A percentile compares a stretch with the other conserved stretches of the same genome.
phyloP scores from a whole-genome alignment of 805 yeast genomes.

The Candida palmyrensis region DNA sequence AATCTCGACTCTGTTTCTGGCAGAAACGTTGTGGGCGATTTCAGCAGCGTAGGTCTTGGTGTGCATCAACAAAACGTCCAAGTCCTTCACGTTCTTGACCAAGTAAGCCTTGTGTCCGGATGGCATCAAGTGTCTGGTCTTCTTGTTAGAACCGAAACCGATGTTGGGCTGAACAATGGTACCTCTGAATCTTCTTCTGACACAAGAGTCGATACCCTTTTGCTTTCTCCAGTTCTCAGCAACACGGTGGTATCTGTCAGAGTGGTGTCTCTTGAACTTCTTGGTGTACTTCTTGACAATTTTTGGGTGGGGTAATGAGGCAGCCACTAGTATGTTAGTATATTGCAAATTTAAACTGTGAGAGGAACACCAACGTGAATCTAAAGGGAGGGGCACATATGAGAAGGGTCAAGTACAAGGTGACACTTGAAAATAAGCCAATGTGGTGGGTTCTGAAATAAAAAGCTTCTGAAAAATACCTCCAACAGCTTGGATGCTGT shows the following conservation, averaged over 20 bases:
- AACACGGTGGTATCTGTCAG: constrained; percentile 99
- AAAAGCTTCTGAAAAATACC: too few relatives aligned
- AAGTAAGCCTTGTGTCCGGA: constrained; percentile 97
- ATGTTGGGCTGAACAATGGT: constrained; percentile 98
- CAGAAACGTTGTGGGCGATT: constrained; percentile 97
- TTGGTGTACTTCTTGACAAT: constrained; percentile 99
- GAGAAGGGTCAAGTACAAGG: too few relatives aligned
- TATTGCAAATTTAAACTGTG: constrained; percentile 10
- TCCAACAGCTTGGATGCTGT: too few relatives aligned
- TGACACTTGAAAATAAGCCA: too few relatives aligned
- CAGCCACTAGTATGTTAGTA: constrained; percentile 63
- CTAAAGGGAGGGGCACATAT: too few relatives aligned
- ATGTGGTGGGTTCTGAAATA: too few relatives aligned
- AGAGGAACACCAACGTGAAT: too few relatives aligned
- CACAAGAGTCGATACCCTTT: constrained; percentile 99
- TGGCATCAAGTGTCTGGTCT: constrained; percentile 92
- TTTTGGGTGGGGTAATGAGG: constrained; percentile 97
- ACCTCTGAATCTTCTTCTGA: constrained; percentile 99
- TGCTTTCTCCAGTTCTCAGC: constrained; percentile 99
- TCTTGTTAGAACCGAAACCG: constrained; percentile 99
- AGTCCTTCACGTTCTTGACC: constrained; percentile 88
- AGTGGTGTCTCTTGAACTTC: constrained; percentile 99
- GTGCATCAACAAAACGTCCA: constrained; percentile 94
- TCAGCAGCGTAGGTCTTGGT: constrained; percentile 99
- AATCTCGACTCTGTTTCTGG: constrained; percentile 96